A percentile compares a stretch with the other conserved stretches of the same genome.
phyloP scores from a whole-genome alignment of 2,329 filamentous ascomycete genomes.

The Sarocladiaceae sp. region DNA sequence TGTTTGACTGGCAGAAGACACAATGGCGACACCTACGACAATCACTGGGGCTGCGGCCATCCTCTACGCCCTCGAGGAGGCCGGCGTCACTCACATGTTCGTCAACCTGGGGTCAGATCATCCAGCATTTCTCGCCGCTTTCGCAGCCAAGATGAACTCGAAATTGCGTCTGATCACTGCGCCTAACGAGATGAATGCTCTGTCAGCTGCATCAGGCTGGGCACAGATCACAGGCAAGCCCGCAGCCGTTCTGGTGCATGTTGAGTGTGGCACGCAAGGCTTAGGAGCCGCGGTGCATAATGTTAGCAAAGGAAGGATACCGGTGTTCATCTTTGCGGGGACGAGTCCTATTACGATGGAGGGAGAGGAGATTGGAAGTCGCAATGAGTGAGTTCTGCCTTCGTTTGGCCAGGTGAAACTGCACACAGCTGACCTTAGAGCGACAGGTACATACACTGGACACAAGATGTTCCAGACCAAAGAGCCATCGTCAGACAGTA shows the following conservation, averaged over 20 bases:
- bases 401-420: not conserved
- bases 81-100: constrained; percentile 46
- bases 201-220: constrained; percentile 19
- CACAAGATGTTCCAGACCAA: constrained; percentile 38
- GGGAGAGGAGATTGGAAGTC: constrained; percentile 34
- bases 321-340: constrained; percentile 38
- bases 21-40: not conserved
- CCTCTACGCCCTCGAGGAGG: constrained; percentile 61
- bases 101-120: constrained; percentile 51
- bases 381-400: constrained; percentile 26
- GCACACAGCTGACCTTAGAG: not conserved
- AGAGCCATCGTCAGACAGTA: constrained; percentile 30
- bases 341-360: constrained; percentile 38
- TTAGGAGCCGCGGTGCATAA: constrained; percentile 23
- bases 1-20: not conserved
- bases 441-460: constrained; percentile 35
- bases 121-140: constrained; percentile 24
- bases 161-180: constrained; percentile 23
- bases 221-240: constrained; percentile 23
- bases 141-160: constrained; percentile 19
- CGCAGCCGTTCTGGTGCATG: constrained; percentile 22
- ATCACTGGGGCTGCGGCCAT: constrained; percentile 30
- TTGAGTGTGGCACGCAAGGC: constrained; percentile 23
- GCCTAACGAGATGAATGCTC: constrained; percentile 25
- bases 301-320: constrained; percentile 21